These are phyloP conservation scores for Venturia asperata DNA, from an alignment of 2,329 filamentous ascomycete species.

Conservation along the genomic window DNA sequence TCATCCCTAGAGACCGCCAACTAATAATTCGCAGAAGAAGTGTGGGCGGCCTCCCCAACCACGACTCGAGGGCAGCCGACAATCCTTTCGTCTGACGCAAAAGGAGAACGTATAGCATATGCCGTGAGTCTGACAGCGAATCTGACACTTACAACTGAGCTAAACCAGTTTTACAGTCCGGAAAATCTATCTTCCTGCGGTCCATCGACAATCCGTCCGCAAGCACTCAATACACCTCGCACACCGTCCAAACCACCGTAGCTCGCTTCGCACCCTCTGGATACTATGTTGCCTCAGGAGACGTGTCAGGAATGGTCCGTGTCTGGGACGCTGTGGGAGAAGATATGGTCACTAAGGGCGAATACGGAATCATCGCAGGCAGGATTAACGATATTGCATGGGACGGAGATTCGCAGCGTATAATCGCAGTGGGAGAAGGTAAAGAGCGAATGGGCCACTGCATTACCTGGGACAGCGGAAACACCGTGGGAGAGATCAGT, in stretches of 20 bases:
- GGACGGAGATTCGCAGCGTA: slow-evolving; percentile 93
- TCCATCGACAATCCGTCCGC: slow-evolving; percentile 83
- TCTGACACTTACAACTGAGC: slow-evolving; percentile 17
- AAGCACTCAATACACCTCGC: slow-evolving; percentile 84
- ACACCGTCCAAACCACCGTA: slow-evolving; percentile 82
- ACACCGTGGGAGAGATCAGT: slow-evolving; percentile 88
- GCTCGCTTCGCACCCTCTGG: slow-evolving; percentile 90
- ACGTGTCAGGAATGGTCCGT: slow-evolving; percentile 73
- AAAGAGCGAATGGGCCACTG: slow-evolving; percentile 90
- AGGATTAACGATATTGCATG: slow-evolving; percentile 95
- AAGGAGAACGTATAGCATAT: slow-evolving; percentile 88
- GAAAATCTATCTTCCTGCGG: slow-evolving; percentile 93
- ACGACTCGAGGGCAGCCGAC: slow-evolving; percentile 83
- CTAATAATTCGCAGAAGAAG: slow-evolving; percentile 46
- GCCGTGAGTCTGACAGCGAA: slow-evolving; percentile 54
- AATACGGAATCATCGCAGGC: slow-evolving; percentile 90
- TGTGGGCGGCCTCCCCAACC: slow-evolving; percentile 77
- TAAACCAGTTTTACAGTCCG: slow-evolving; percentile 52
- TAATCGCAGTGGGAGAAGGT: slow-evolving; percentile 93
- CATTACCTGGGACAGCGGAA: slow-evolving; percentile 91
- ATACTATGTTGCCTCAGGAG: slow-evolving; percentile 90
- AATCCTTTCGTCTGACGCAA: slow-evolving; percentile 77
- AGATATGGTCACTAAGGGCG: slow-evolving; percentile 74
- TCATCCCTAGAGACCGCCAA: too few relatives aligned
- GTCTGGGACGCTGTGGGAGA: slow-evolving; percentile 88